Evolutionary conservation across 148 eudicot species (phyloP).

Genomic region (Fagopyrum esculentum): DNA sequence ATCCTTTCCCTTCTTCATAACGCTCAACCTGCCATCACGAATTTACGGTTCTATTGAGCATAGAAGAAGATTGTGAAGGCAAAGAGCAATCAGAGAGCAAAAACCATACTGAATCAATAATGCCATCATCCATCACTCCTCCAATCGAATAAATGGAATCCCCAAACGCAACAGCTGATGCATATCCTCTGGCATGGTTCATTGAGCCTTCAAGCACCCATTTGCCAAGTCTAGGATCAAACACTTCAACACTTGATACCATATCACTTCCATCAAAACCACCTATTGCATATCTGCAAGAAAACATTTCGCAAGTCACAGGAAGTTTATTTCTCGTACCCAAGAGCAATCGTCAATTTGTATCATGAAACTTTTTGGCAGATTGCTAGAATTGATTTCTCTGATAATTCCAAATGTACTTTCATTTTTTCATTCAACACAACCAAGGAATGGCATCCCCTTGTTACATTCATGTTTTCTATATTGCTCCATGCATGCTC

Average conservation of each 20-base stretch:
- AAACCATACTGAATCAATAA: slow-evolving; percentile 37
- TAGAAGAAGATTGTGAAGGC: neutral
- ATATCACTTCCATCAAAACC: slow-evolving; percentile 55
- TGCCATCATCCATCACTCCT: slow-evolving; percentile 30
- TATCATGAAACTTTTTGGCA: too few species aligned
- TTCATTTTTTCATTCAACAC: slow-evolving; percentile 73
- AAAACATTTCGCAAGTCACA: neutral
- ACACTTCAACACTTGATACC: slow-evolving; percentile 63
- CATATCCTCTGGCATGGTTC: slow-evolving; percentile 55
- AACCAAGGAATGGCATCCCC: slow-evolving; percentile 62
- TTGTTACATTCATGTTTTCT: slow-evolving; percentile 47
- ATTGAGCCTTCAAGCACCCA: slow-evolving; percentile 68
- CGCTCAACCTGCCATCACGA: slow-evolving; percentile 49
- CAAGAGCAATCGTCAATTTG: neutral
- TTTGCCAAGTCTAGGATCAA: slow-evolving; percentile 61
- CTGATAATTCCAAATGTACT: slow-evolving; percentile 13
- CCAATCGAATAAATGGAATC: slow-evolving; percentile 55
- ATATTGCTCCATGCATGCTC: slow-evolving; percentile 75
- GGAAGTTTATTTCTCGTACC: neutral
- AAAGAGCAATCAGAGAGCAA: neutral
- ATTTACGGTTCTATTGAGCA: neutral
- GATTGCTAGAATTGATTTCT: too few species aligned
- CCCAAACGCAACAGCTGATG: slow-evolving; percentile 38
- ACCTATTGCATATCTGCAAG: slow-evolving; percentile 58
- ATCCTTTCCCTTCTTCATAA: slow-evolving; percentile 57